These are phyloP conservation scores for Microbotryum saponariae DNA, from an alignment of 1,284 basidiomycete genomes.

Conservation along the genomic window DNA sequence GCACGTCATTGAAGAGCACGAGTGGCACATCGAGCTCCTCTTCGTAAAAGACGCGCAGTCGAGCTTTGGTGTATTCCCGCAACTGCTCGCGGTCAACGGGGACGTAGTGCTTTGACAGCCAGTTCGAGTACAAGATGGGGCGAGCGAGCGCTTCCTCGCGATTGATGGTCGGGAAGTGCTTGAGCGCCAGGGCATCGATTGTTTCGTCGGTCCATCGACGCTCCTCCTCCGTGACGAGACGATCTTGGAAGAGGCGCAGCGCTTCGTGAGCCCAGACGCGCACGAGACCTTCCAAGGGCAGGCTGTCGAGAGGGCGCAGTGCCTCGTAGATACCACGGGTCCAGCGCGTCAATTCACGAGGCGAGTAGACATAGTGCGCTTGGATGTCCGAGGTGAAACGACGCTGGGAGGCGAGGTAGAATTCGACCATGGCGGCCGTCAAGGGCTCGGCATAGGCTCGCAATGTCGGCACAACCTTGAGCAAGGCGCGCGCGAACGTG, in stretches of 20 bases:
- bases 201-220: conserved; percentile 89
- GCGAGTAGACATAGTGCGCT: conserved; percentile 98
- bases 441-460: conserved; percentile 89
- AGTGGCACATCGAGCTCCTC: conserved; percentile 98
- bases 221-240: conserved; percentile 85
- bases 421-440: conserved; percentile 94
- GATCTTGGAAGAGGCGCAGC: conserved; percentile 93
- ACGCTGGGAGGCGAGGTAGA: conserved; percentile 89
- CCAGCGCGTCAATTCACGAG: conserved; percentile 98
- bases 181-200: conserved; percentile 74
- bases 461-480: conserved; percentile 91
- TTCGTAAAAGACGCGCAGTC: conserved; percentile 90
- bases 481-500: conserved; percentile 92
- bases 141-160: conserved; percentile 70
- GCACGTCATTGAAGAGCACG: conserved; percentile 95
- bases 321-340: conserved; percentile 95
- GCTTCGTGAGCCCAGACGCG: conserved; percentile 98
- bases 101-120: conserved; percentile 97
- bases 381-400: conserved; percentile 92
- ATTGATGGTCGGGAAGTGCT: conserved; percentile 88
- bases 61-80: conserved; percentile 92
- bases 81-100: conserved; percentile 87
- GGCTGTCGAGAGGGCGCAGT: conserved; percentile 79
- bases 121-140: conserved; percentile 96
- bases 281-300: conserved; percentile 88